Base-by-base conservation (phyloP, 2,329 filamentous ascomycete genomes). In the Phialophora verrucosa region DNA sequence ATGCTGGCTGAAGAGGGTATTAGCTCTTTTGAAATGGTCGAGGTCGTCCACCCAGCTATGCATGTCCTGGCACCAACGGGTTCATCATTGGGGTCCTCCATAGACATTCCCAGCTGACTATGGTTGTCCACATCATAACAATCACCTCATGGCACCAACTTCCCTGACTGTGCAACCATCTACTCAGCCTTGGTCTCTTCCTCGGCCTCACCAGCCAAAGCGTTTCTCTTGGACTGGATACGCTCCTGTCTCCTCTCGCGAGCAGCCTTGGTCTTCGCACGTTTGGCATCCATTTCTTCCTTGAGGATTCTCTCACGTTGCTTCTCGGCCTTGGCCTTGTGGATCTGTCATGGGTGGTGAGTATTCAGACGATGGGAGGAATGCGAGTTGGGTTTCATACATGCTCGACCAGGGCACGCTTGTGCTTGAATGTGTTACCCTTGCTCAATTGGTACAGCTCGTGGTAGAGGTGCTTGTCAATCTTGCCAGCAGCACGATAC, bases 391-490 rank as follows among this genome's bases (percentile, higher is more conserved):
- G 65, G 65, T 64, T 78, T 92, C 95, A 81, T 96, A 99, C 95
- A 88, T 99, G 95, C 90, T 99, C 95, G 82, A 99, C 93, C 78
- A 99, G 90, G 80, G 93, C 95, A 85, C 95, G 91, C 93, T 98
- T 99, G 92, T 99, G 95, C 93, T 99, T 99, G 91, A 99, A 99
- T 83, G 95, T 94, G 91, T 99, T 99, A 96, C 95, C 96, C 93
- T 99, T 99, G 90, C 91, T 95, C 82, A 96, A 87, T 85, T 97
- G 95, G 90, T 99, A 99, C 32, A 99, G 92, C 87, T 98, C 93
- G 90, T 99, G 95, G 90, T 99, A 99, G 72, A 99, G 93, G 89
- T 99, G 95, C 91, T 99, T 99, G 88, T 99, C 95, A 83, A 99
- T 99, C 91, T 99, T 99, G 84, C 96, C 96, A 80, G 91, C 91